These are phyloP conservation scores for Meyerozyma sp. DNA, from an alignment of 1,139 yeast species.

Conservation along the genomic window DNA sequence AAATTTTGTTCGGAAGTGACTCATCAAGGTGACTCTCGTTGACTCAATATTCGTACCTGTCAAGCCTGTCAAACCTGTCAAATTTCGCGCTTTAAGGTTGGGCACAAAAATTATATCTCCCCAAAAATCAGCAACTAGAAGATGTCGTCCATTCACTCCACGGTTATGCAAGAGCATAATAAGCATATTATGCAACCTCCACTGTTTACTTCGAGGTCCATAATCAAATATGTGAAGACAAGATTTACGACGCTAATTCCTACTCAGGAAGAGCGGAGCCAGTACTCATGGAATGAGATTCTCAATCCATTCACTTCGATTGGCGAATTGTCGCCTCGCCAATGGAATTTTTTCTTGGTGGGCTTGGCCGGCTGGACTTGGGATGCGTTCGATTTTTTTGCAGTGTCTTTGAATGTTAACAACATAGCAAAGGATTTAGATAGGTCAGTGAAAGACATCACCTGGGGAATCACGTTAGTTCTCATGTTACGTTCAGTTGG, in stretches of 20 bases:
- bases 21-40: background rate
- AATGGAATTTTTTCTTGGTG: conserved; percentile 8
- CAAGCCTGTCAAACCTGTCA: background rate
- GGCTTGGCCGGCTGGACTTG: conserved; percentile 10
- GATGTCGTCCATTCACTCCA: background rate
- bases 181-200: conserved; percentile 31
- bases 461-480: conserved; percentile 11
- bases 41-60: background rate
- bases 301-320: conserved; percentile 8
- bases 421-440: conserved; percentile 6
- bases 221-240: conserved; percentile 16
- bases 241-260: conserved; percentile 10
- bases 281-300: conserved; percentile 7
- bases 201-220: conserved; percentile 19
- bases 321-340: conserved; percentile 5
- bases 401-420: conserved; percentile 7
- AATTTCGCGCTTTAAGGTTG: background rate
- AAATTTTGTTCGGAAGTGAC: background rate
- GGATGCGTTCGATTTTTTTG: conserved; percentile 10
- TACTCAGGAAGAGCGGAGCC: conserved; percentile 4
- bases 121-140: background rate
- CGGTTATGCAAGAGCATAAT: conserved; percentile 17
- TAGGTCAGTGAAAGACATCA: conserved; percentile 6
- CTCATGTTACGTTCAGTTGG: conserved; percentile 10
- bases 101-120: background rate